Evolutionary conservation across 1,139 yeast genomes (phyloP).

Genomic region (Geotrichum klebahnii): DNA sequence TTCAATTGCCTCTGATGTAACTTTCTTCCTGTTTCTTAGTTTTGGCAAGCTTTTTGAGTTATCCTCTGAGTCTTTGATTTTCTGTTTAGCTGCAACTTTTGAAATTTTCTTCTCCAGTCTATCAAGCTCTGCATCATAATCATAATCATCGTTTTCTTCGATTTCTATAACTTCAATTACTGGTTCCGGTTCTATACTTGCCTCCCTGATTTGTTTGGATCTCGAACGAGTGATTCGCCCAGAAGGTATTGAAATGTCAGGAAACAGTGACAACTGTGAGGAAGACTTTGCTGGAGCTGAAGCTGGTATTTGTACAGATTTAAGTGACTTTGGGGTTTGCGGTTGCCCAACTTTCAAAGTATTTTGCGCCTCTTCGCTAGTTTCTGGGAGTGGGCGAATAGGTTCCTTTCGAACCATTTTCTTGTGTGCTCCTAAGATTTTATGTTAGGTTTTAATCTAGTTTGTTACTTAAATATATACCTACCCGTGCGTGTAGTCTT

Average conservation of each 20-base stretch:
- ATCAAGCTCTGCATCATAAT: background rate
- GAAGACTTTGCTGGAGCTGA: background rate
- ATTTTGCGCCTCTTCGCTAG: too few species aligned
- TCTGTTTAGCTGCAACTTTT: background rate
- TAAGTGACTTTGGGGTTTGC: background rate
- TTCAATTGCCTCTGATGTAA: too few species aligned
- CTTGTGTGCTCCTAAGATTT: background rate
- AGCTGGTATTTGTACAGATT: background rate
- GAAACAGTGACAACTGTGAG: background rate
- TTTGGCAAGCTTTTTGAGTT: too few species aligned
- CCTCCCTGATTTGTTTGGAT: background rate
- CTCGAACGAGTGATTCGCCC: background rate
- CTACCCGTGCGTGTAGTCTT: background rate
- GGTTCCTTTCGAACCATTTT: constrained; percentile 5
- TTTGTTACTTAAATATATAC: background rate
- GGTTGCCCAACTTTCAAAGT: too few species aligned
- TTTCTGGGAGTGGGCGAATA: constrained; percentile 3
- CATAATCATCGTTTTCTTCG: background rate
- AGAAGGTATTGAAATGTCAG: background rate
- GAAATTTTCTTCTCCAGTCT: background rate
- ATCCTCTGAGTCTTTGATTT: too few species aligned
- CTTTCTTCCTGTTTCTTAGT: too few species aligned
- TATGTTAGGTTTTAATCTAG: background rate
- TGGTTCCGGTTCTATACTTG: background rate
- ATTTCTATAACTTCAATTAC: background rate